These are phyloP conservation scores for Zopfochytrium polystomum DNA, from an alignment of 371 early-diverging fungal species.

Conservation along the genomic window DNA sequence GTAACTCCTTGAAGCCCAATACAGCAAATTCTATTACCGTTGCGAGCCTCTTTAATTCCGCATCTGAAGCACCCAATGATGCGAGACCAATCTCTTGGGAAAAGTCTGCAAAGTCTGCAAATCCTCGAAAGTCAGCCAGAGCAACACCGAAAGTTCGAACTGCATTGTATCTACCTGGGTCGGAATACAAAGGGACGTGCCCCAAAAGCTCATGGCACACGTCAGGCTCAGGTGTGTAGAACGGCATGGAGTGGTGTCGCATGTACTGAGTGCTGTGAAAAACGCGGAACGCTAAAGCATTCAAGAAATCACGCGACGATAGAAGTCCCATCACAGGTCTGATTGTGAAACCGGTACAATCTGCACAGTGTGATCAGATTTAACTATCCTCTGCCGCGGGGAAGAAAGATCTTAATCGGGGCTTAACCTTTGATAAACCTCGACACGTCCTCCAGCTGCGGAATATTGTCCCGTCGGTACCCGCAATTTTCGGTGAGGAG, in stretches of 20 bases:
- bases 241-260: slow-evolving; percentile 85
- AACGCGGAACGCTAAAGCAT: slow-evolving; percentile 95
- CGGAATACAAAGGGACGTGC: slow-evolving; percentile 87
- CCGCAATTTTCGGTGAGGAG: slow-evolving; percentile 90
- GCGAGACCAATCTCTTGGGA: slow-evolving; percentile 95
- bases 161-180: slow-evolving; percentile 53
- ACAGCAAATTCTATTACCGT: slow-evolving; percentile 44
- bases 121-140: background rate
- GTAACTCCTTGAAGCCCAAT: background rate
- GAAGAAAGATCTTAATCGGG: slow-evolving; percentile 22
- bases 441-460: slow-evolving; percentile 90
- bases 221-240: slow-evolving; percentile 94
- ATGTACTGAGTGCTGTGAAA: slow-evolving; percentile 97
- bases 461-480: slow-evolving; percentile 79
- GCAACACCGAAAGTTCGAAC: background rate
- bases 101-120: slow-evolving; percentile 87
- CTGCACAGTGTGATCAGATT: slow-evolving; percentile 32
- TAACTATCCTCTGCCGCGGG: background rate
- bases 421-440: slow-evolving; percentile 87
- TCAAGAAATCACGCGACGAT: slow-evolving; percentile 90
- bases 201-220: slow-evolving; percentile 84
- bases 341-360: slow-evolving; percentile 93
- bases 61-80: slow-evolving; percentile 89
- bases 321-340: slow-evolving; percentile 95
- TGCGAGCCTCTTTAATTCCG: slow-evolving; percentile 83